Evolutionary conservation across 1,139 yeast species (phyloP).

Genomic region (Saccharomyces hybrid): DNA sequence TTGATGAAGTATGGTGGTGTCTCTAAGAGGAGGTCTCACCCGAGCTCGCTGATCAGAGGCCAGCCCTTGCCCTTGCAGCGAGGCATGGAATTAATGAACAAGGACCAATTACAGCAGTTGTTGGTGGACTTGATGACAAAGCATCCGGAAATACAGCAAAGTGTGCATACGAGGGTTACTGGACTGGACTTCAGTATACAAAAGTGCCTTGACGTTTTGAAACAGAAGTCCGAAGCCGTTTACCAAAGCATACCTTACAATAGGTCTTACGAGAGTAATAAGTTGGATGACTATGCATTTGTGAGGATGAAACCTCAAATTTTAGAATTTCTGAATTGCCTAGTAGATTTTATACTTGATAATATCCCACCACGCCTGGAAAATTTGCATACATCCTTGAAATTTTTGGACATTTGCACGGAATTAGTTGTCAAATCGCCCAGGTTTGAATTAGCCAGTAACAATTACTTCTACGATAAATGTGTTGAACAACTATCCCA

Average conservation of each 20-base stretch:
- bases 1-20: not conserved
- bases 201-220: conserved; percentile 18
- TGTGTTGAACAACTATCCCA: conserved; percentile 76
- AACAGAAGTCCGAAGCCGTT: conserved; percentile 20
- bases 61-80: conserved; percentile 28
- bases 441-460: conserved; percentile 58
- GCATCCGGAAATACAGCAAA: conserved; percentile 24
- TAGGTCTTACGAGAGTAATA: conserved; percentile 14
- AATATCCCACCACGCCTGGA: conserved; percentile 73
- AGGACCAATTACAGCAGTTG: conserved; percentile 22
- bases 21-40: conserved; percentile 12
- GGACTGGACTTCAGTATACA: too few species aligned
- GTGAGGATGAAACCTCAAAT: conserved; percentile 68
- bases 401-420: conserved; percentile 63
- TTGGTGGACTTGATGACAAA: conserved; percentile 21
- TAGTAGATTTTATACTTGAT: conserved; percentile 72
- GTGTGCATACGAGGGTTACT: conserved; percentile 17
- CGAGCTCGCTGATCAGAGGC: conserved; percentile 22
- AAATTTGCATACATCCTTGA: conserved; percentile 42
- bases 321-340: conserved; percentile 66
- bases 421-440: conserved; percentile 62
- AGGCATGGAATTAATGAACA: conserved; percentile 28
- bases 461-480: conserved; percentile 62
- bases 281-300: conserved; percentile 68
- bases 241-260: conserved; percentile 27